Evolutionary conservation across 805 yeast genomes (phyloP), one percentile per base, ranked within the genome.

Genomic region (Candida andamanensis): DNA sequence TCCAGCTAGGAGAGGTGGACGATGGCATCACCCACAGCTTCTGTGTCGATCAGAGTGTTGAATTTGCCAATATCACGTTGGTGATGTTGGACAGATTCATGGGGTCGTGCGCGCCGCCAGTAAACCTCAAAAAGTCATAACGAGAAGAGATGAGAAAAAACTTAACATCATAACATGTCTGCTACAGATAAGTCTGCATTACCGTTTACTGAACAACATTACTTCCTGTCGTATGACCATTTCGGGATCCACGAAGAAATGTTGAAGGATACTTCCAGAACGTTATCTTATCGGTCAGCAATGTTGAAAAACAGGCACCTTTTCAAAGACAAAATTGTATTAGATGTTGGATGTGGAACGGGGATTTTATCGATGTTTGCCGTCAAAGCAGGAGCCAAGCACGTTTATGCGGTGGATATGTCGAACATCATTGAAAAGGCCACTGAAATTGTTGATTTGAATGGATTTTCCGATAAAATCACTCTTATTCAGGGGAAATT

Each of bases 271-370:
- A 74, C 85, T 31, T 85, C 86, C 17, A 79, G 99, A 59, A 92
- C 99, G 6, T 64, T 87, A 40, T 76, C 95, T 19, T 92, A 92
- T 65, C 72, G 97, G 50, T 81, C 83, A 42, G 95, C 97, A 33
- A 92, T 92, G 58, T 77, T 78, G 65, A 86, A 85, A 58, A 92
- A 92, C 69, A 80, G 80, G 50, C 83, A 81, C 46, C 63, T 86
- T 33, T 90, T 92, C 70, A 86, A 87, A 58, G 97, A 79, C 60
- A 92, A 92, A 67, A 64, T 90, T 40, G 99, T 92, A 6, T 69
- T 92, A 36, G 99, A 92, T 63, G 98, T 92, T 36, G 99, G 99
- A 30, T 94, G 98, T 61, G 99, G 99, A 46, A 92, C 98, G 14
- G 99, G 98, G 47, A 87, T 92, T 45, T 66, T 92, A 41, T 89